Base-by-base conservation (phyloP, 345 rosid species). In the Lepidium sativum region DNA sequence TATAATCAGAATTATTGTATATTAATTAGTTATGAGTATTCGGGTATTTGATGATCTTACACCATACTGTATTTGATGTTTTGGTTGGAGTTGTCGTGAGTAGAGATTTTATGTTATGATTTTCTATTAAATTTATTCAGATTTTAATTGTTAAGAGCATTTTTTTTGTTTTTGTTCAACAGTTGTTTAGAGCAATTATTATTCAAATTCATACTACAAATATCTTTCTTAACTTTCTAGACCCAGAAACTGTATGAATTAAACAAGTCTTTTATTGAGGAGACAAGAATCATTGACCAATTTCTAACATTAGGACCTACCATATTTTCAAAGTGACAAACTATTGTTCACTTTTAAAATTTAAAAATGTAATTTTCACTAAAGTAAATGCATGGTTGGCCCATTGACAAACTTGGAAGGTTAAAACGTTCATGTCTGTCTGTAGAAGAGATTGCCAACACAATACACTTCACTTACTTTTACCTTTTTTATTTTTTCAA, bases 331-430 rank as follows among this genome's bases (percentile, higher is more conserved):
- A 18, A 32, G 11, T 29, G 27, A 43, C 31, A 4, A 17, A 29
- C 17, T 44, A 4, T n/a, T 9, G 4, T 62, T 48, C 8, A n/a
- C 25, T 21, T 9, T 18, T 15, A 20, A 63, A 10, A 4, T 38
- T 20, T 15, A 4, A 32, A 8, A 48, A 18, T 55, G 35, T 56
- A 9, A 12, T 16, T 35, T 35, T 3, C 8, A 29, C 31, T 23
- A 33, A 35, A 27, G 9, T 47, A 37, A 68, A 38, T 68, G 34
- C 17, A 48, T 4, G 25, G 32, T 25, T 67, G 71, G 71, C 23
- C 59, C 66, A n/a, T 4, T 14, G 27, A 31, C 18, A 18, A 43
- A 37, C 37, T 50, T 60, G 53, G 60, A 59, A 60, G 67, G 54
- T 60, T n/a, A 40, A 10, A 59, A 49, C 50, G 17, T 23, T 48